phyloP scores from a whole-genome alignment of 225 moss, liverwort and hornwort genomes.

The Pleurozium schreberi region DNA sequence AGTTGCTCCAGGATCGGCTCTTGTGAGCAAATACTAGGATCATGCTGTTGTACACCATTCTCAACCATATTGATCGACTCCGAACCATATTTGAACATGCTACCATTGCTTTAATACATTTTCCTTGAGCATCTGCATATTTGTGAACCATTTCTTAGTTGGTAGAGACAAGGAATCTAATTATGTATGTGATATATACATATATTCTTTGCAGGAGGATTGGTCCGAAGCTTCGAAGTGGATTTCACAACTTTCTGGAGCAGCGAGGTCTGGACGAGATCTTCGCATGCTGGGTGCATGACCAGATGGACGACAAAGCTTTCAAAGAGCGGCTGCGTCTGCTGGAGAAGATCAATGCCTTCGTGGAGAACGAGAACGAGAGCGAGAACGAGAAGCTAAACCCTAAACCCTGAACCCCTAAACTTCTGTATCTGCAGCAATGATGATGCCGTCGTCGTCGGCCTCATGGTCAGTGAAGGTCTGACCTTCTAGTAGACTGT shows the following conservation, averaged over 20 bases:
- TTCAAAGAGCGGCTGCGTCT: constrained; percentile 9
- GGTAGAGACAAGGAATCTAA: neutral
- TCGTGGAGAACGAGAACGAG: constrained; percentile 3
- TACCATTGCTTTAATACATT: neutral
- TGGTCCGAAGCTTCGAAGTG: constrained; percentile 1
- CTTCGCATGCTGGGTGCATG: constrained; percentile 35
- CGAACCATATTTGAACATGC: neutral
- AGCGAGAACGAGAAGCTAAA: neutral
- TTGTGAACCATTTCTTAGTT: neutral
- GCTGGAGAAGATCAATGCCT: constrained; percentile 32
- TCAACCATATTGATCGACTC: neutral
- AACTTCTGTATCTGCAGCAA: neutral
- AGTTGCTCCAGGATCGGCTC: neutral
- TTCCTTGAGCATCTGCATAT: neutral
- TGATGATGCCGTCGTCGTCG: neutral
- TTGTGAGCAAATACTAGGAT: neutral
- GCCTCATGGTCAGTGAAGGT: neutral
- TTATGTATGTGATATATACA: no score
- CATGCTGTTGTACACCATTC: neutral
- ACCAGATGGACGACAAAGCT: constrained; percentile 37
- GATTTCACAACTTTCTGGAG: constrained; percentile 23
- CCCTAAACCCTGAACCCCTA: neutral
- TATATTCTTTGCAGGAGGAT: constrained; percentile 4
- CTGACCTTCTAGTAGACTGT: constrained; percentile 4
- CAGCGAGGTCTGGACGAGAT: constrained; percentile 27